Conservation (phyloP, 192 early-diverging fungal species). For the Rhizophlyctis rosea region DNA sequence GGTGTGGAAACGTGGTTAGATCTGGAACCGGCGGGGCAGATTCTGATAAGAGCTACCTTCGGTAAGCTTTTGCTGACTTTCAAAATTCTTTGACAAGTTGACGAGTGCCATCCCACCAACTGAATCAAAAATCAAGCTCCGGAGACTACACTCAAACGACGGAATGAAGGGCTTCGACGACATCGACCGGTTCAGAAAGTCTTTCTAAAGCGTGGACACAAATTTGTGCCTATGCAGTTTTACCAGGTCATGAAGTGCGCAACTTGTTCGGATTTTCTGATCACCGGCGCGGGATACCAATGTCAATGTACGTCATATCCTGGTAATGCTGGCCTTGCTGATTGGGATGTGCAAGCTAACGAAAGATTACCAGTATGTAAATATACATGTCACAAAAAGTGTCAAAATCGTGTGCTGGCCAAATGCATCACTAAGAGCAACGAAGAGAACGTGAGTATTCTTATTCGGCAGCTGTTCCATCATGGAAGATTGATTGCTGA, state of each 20-base stretch:
- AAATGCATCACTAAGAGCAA: conserved; percentile 83
- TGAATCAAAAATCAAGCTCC: too few species aligned
- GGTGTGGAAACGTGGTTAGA: conserved; percentile 78
- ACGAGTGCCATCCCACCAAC: too few species aligned
- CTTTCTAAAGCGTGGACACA: conserved; percentile 88
- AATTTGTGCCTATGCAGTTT: conserved; percentile 85
- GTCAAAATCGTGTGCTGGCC: conserved; percentile 75
- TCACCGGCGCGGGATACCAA: conserved; percentile 82
- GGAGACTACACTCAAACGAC: too few species aligned
- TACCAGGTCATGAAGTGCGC: conserved; percentile 99
- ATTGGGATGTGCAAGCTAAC: not conserved
- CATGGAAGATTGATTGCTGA: not conserved
- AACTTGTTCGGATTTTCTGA: conserved; percentile 89
- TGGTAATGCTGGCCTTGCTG: not conserved
- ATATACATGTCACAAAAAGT: conserved; percentile 90
- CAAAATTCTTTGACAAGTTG: not conserved
- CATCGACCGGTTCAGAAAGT: conserved; percentile 77
- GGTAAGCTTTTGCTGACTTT: not conserved
- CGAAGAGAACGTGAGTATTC: conserved; percentile 45
- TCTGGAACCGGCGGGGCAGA: conserved; percentile 87
- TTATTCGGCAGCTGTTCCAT: not conserved
- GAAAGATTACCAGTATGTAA: conserved; percentile 66
- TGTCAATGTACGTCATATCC: conserved; percentile 71
- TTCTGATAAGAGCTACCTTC: conserved; percentile 81
- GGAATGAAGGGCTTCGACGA: conserved; percentile 34